These are phyloP conservation scores for Pseudognaphalium luteoalbum DNA, from an alignment of 129 eudicot species.

Conservation along the genomic window DNA sequence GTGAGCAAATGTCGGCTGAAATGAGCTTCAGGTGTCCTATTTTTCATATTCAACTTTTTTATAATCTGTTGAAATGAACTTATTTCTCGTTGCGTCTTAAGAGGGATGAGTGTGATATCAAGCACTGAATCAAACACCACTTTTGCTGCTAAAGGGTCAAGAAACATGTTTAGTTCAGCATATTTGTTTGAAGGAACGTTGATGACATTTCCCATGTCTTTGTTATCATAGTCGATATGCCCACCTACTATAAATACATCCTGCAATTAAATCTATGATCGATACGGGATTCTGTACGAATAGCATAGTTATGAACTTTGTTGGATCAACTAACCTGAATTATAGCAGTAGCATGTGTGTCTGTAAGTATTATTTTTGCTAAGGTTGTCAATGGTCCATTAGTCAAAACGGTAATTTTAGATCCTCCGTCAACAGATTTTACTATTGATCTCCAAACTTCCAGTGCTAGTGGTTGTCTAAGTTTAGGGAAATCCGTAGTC, in stretches of 20 bases:
- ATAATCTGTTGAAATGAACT: slow-evolving; percentile 37
- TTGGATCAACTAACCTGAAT: slow-evolving; percentile 52
- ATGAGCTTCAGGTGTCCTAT: slow-evolving; percentile 53
- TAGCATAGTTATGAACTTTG: slow-evolving; percentile 5
- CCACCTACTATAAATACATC: slow-evolving; percentile 73
- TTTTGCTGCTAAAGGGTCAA: slow-evolving; percentile 83
- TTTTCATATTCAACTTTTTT: slow-evolving; percentile 31
- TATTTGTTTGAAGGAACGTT: slow-evolving; percentile 59
- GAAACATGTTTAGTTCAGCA: slow-evolving; percentile 78
- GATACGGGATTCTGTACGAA: not conserved
- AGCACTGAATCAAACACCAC: slow-evolving; percentile 56
- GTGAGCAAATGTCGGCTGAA: slow-evolving; percentile 51
- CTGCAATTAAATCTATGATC: slow-evolving; percentile 45
- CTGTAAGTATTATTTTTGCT: slow-evolving; percentile 60
- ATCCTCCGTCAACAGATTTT: slow-evolving; percentile 45
- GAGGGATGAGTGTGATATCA: slow-evolving; percentile 65
- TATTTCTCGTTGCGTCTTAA: slow-evolving; percentile 48
- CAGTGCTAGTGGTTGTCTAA: slow-evolving; percentile 64
- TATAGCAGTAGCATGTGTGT: slow-evolving; percentile 40
- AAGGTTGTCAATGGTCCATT: slow-evolving; percentile 83
- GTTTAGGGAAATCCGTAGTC: slow-evolving; percentile 68
- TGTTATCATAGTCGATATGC: slow-evolving; percentile 35
- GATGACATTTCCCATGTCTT: slow-evolving; percentile 61
- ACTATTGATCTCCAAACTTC: slow-evolving; percentile 69
- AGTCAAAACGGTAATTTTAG: slow-evolving; percentile 60